Conservation (phyloP, 108 stramenopile genomes). For the Parmales sp. region DNA sequence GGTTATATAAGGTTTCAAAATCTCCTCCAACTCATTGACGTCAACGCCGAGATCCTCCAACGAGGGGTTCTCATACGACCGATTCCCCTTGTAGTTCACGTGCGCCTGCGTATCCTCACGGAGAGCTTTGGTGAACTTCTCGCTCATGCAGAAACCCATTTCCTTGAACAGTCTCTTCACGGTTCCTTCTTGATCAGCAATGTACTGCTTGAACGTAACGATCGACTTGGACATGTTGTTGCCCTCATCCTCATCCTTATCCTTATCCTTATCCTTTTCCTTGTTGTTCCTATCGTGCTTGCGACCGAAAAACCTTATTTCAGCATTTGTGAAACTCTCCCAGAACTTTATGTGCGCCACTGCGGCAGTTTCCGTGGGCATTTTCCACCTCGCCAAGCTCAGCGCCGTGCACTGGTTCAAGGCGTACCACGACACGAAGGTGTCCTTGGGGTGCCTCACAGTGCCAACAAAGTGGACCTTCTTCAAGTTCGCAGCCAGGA, state of each 20-base stretch:
- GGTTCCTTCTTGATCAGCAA: background rate
- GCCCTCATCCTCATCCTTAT: background rate
- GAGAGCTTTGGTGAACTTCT: background rate
- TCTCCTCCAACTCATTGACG: background rate
- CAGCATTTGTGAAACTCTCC: background rate
- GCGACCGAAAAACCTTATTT: too few species aligned
- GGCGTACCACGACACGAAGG: conserved; percentile 9
- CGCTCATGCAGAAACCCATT: background rate
- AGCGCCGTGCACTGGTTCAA: background rate
- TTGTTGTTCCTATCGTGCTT: too few species aligned
- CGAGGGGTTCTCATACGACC: background rate
- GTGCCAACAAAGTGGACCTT: background rate
- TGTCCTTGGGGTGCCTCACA: conserved; percentile 8
- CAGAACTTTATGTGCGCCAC: background rate
- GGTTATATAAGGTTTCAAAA: background rate
- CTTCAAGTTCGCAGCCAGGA: background rate
- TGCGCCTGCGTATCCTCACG: background rate
- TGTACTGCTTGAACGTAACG: conserved; percentile 1
- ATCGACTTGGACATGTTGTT: background rate
- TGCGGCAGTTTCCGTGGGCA: background rate
- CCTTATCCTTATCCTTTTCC: too few species aligned
- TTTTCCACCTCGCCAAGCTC: background rate
- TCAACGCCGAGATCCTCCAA: background rate
- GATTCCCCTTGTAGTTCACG: conserved; percentile 7
- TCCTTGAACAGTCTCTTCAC: background rate